A percentile compares a stretch with the other conserved stretches of the same genome.
phyloP scores from a whole-genome alignment of 2,329 filamentous ascomycete genomes.

The Scleromitrula shiraiana region DNA sequence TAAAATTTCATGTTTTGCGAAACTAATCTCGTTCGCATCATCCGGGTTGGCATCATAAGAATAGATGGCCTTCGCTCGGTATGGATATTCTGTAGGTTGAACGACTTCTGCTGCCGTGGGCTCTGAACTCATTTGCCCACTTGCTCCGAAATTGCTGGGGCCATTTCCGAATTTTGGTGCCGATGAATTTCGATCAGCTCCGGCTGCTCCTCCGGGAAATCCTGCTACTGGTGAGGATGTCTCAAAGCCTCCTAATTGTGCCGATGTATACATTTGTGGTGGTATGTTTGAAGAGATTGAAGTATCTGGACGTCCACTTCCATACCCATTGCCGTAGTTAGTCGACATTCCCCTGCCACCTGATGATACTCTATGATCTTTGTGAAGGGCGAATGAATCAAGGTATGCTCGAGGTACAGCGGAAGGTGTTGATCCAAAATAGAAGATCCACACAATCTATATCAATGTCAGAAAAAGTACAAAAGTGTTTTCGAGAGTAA shows the following conservation, averaged over 20 bases:
- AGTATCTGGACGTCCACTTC: slow-evolving; percentile 69
- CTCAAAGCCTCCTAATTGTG: slow-evolving; percentile 91
- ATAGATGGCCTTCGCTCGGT: slow-evolving; percentile 97
- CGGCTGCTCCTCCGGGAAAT: slow-evolving; percentile 23
- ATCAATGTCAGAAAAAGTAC: slow-evolving; percentile 9
- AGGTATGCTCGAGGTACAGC: slow-evolving; percentile 83
- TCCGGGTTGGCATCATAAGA: slow-evolving; percentile 97
- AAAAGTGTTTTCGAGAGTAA: slow-evolving; percentile 14
- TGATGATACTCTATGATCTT: slow-evolving; percentile 49
- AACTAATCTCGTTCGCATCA: slow-evolving; percentile 94
- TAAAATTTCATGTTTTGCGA: slow-evolving; percentile 90
- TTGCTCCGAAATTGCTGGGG: slow-evolving; percentile 29
- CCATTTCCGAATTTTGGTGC: slow-evolving; percentile 35
- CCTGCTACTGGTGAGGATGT: slow-evolving; percentile 73
- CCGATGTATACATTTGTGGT: slow-evolving; percentile 96
- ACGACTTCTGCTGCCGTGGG: slow-evolving; percentile 46
- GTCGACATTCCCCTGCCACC: slow-evolving; percentile 49
- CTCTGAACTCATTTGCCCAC: slow-evolving; percentile 27
- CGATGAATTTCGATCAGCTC: slow-evolving; percentile 54
- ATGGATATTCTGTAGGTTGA: slow-evolving; percentile 86
- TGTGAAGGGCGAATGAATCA: slow-evolving; percentile 90
- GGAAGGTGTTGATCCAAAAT: slow-evolving; percentile 89
- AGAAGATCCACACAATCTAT: slow-evolving; percentile 97
- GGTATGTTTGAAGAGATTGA: slow-evolving; percentile 68
- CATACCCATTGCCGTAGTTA: slow-evolving; percentile 63